Percentiles rank a stretch among this genome's conserved stretches.
Conservation (phyloP, 306 rosid genomes). For the Citrullus colocynthis region DNA sequence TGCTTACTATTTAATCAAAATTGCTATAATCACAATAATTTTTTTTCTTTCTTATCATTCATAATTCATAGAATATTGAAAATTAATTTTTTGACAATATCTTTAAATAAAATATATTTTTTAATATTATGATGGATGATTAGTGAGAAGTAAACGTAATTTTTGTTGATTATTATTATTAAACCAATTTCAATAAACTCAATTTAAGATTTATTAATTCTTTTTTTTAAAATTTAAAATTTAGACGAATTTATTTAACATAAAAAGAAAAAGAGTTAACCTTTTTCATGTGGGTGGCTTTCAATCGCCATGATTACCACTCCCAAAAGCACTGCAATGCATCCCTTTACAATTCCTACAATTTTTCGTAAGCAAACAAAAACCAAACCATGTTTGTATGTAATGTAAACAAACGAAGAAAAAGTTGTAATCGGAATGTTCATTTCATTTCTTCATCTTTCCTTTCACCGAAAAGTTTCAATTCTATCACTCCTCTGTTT, state of each 20-base stretch:
- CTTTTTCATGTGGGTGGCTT: conserved; percentile 23
- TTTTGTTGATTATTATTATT: too few relatives aligned
- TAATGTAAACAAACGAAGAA: neutral
- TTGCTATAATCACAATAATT: too few relatives aligned
- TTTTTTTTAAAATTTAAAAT: neutral
- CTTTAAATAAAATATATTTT: too few relatives aligned
- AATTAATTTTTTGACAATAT: too few relatives aligned
- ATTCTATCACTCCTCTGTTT: neutral
- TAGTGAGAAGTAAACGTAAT: too few relatives aligned
- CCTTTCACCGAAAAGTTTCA: conserved; percentile 93
- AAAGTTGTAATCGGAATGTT: neutral
- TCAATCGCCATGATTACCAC: conserved; percentile 51
- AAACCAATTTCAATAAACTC: too few relatives aligned
- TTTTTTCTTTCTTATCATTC: too few relatives aligned
- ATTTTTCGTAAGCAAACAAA: conserved; percentile 20
- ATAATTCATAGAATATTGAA: too few relatives aligned
- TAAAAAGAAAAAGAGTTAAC: neutral
- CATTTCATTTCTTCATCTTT: conserved; percentile 14
- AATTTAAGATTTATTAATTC: too few relatives aligned
- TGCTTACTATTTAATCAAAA: too few relatives aligned
- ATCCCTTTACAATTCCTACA: conserved; percentile 46
- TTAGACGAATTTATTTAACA: neutral
- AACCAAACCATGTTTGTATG: neutral
- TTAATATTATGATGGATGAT: too few relatives aligned
- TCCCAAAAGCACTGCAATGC: conserved; percentile 56